Percentiles rank a stretch among this genome's conserved stretches.
Evolutionary conservation across 148 eudicot genomes (phyloP).

Genomic region (Fallopia convolvulus): DNA sequence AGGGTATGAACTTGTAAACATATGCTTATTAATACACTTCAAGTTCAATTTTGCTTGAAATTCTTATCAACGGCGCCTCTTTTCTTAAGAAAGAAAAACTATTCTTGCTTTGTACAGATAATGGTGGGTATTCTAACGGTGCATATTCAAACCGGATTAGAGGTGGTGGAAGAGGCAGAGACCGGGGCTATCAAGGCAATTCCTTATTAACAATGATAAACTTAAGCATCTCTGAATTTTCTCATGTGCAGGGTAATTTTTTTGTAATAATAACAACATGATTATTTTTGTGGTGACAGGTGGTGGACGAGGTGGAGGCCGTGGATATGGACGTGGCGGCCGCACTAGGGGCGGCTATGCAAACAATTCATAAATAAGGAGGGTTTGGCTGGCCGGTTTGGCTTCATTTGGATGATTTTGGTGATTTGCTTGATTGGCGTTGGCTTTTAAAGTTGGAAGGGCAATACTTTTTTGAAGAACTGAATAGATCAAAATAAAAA

Average conservation of each 20-base stretch:
- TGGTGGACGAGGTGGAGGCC: slow-evolving; percentile 28
- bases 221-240: slow-evolving; percentile 18
- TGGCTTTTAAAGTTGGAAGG: slow-evolving; percentile 16
- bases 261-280: background rate
- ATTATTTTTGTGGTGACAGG: background rate
- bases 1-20: slow-evolving; percentile 27
- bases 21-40: background rate
- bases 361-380: slow-evolving; percentile 32
- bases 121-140: slow-evolving; percentile 6
- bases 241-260: background rate
- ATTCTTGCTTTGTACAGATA: background rate
- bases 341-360: slow-evolving; percentile 44
- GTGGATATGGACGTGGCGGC: slow-evolving; percentile 30
- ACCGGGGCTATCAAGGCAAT: slow-evolving; percentile 56
- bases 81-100: background rate
- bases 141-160: slow-evolving; percentile 20
- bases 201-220: background rate
- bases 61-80: background rate
- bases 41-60: background rate
- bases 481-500: background rate
- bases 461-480: background rate
- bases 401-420: slow-evolving; percentile 9
- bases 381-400: background rate
- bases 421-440: slow-evolving; percentile 23
- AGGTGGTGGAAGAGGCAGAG: slow-evolving; percentile 65